Evolutionary conservation across 345 rosid genomes (phyloP).

Genomic region (Hypericum perforatum): DNA sequence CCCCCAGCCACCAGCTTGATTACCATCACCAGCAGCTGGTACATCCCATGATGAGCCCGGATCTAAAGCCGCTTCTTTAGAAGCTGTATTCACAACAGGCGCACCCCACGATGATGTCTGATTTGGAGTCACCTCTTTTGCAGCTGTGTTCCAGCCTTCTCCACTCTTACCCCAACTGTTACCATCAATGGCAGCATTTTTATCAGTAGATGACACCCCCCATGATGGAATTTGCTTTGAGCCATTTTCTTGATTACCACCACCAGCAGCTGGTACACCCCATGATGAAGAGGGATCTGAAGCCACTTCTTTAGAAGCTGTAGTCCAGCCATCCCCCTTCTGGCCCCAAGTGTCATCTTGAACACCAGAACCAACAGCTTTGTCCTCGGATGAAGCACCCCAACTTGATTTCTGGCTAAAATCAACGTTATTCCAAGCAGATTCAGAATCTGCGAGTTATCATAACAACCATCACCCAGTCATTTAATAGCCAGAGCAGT

Average conservation of each 20-base stretch:
- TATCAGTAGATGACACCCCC: too few relatives aligned
- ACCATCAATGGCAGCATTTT: too few relatives aligned
- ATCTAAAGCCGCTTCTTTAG: slow-evolving; percentile 19
- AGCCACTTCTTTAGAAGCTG: slow-evolving; percentile 1
- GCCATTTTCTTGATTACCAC: slow-evolving; percentile 24
- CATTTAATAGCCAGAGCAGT: background rate
- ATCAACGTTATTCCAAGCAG: slow-evolving; percentile 28
- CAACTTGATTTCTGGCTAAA: too few relatives aligned
- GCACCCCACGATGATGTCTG: slow-evolving; percentile 45
- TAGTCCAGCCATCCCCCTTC: slow-evolving; percentile 8
- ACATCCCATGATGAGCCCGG: slow-evolving; percentile 44
- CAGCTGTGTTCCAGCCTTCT: too few relatives aligned
- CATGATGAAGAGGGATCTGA: too few relatives aligned
- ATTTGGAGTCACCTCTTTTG: slow-evolving; percentile 20
- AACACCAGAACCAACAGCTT: too few relatives aligned
- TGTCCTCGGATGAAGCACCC: too few relatives aligned
- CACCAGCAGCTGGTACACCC: slow-evolving; percentile 8
- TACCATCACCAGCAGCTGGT: slow-evolving; percentile 25
- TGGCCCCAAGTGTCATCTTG: too few relatives aligned
- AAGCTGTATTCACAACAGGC: slow-evolving; percentile 27
- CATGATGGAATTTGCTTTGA: slow-evolving; percentile 21
- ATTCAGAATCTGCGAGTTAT: slow-evolving; percentile 18
- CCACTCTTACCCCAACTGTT: too few relatives aligned
- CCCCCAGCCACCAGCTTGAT: slow-evolving; percentile 33
- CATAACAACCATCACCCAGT: background rate